phyloP scores from a whole-genome alignment of 129 eudicot species.

The Centella asiatica region DNA sequence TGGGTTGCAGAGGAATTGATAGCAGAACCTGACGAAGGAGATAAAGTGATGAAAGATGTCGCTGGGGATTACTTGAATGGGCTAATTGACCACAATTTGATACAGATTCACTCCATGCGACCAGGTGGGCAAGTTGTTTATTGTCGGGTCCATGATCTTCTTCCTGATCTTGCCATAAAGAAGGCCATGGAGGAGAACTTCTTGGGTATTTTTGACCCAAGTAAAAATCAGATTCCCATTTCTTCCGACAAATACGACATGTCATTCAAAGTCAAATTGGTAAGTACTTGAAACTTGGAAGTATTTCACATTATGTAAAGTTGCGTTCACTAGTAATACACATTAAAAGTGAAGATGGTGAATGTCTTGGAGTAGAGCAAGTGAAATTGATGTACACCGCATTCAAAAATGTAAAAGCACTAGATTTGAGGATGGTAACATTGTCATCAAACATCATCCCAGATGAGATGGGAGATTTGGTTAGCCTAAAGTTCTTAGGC shows the following conservation, averaged over 20 bases:
- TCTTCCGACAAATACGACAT: not conserved
- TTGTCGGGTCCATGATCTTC: not conserved
- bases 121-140: no score
- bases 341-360: not conserved
- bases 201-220: not conserved
- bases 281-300: not conserved
- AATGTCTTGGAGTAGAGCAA: not conserved
- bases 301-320: no score
- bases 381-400: not conserved
- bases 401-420: not conserved
- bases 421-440: not conserved
- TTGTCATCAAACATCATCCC: not conserved
- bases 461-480: not conserved
- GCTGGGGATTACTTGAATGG: constrained; percentile 1
- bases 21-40: not conserved
- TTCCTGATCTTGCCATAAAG: not conserved
- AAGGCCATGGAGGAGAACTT: not conserved
- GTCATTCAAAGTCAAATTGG: not conserved
- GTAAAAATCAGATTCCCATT: not conserved
- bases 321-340: no score
- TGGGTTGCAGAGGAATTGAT: constrained; percentile 11
- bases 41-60: not conserved
- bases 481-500: not conserved
- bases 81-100: not conserved
- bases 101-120: no score